A percentile compares a stretch with the other conserved stretches of the same genome.
Conservation (phyloP, 495 filamentous ascomycete species). For the Rostrohypoxylon terebratum region DNA sequence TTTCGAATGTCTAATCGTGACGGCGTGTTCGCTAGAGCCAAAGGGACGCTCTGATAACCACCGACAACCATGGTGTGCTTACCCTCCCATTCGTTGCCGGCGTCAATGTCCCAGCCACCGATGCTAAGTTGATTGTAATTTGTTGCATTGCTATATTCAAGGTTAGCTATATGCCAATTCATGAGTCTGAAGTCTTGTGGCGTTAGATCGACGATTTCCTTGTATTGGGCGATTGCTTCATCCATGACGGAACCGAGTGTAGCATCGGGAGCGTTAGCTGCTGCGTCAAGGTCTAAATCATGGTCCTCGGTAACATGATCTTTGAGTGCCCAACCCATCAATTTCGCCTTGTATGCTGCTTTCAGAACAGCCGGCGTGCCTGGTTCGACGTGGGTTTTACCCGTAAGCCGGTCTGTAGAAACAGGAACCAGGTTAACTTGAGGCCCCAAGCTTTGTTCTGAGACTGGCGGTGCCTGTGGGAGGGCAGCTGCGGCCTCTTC, state of each 20-base stretch:
- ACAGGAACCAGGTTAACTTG: slow-evolving; percentile 67
- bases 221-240: slow-evolving; percentile 87
- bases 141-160: slow-evolving; percentile 95
- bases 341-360: slow-evolving; percentile 74
- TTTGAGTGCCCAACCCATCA: slow-evolving; percentile 85
- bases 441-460: slow-evolving; percentile 61
- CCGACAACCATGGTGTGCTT: slow-evolving; percentile 92
- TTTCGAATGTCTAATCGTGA: slow-evolving; percentile 81
- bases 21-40: slow-evolving; percentile 81
- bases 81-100: slow-evolving; percentile 96
- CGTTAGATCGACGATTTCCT: slow-evolving; percentile 81
- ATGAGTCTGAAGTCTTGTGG: slow-evolving; percentile 88
- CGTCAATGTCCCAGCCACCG: slow-evolving; percentile 94
- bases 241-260: slow-evolving; percentile 91
- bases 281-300: slow-evolving; percentile 78
- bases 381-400: slow-evolving; percentile 68
- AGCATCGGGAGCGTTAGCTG: slow-evolving; percentile 69
- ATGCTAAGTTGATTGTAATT: slow-evolving; percentile 89
- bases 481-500: slow-evolving; percentile 68
- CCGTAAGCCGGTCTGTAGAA: slow-evolving; percentile 69
- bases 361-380: slow-evolving; percentile 69
- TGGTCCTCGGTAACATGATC: slow-evolving; percentile 69
- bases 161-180: slow-evolving; percentile 98
- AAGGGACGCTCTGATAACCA: slow-evolving; percentile 90
- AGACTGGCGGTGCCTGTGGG: slow-evolving; percentile 58